Conservation (phyloP, 1,139 yeast genomes). For the Entelexis sorbosivorans region DNA sequence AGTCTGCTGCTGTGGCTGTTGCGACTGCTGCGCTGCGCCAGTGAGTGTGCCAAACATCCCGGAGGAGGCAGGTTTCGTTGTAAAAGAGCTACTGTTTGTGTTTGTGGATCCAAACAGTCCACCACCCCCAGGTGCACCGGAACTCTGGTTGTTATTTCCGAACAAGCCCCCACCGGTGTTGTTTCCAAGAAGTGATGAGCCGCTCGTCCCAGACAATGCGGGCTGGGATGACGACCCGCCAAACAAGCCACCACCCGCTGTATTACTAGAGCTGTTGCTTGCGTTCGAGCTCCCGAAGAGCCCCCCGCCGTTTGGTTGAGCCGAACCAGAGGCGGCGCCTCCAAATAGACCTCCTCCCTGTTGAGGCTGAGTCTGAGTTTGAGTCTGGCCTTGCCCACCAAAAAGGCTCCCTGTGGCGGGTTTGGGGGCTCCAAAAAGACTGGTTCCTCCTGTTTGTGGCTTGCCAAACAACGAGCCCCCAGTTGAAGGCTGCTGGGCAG, state of each 20-base stretch:
- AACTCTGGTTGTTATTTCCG: neutral
- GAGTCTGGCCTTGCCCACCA: neutral
- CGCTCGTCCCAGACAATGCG: neutral
- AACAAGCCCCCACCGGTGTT: slow-evolving; percentile 13
- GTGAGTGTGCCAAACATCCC: slow-evolving; percentile 27
- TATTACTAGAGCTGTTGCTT: neutral
- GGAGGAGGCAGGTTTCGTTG: slow-evolving; percentile 21
- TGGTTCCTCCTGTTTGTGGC: neutral
- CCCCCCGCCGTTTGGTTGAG: neutral
- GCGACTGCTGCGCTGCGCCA: neutral
- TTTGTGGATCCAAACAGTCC: neutral
- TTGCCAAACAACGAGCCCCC: neutral
- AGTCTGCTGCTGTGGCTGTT: neutral
- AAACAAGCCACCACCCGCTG: slow-evolving; percentile 19
- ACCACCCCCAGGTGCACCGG: neutral
- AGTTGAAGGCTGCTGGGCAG: neutral
- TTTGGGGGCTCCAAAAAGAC: neutral
- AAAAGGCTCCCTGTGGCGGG: slow-evolving; percentile 3
- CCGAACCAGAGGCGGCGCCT: neutral
- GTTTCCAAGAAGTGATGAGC: neutral
- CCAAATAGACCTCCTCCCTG: neutral
- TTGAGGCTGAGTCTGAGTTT: neutral
- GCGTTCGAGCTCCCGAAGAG: neutral
- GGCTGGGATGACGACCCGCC: slow-evolving; percentile 8
- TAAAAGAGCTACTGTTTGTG: slow-evolving; percentile 35